Base-by-base conservation (phyloP, 768 basidiomycete species). In the Leucocoprinus sp. region DNA sequence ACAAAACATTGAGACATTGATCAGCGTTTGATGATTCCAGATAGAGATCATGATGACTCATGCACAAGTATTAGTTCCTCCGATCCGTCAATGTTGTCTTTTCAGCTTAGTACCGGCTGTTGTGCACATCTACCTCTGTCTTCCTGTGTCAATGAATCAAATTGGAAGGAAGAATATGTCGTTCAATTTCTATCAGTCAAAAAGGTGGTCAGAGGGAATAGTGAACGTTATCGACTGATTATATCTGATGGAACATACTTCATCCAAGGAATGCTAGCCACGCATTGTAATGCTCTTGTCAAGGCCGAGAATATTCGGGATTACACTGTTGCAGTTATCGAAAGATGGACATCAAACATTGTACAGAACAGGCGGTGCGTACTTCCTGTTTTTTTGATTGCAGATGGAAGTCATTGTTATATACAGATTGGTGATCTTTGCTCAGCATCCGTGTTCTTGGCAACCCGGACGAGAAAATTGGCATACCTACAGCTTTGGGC, bases 201-300 rank as follows among this genome's bases (percentile, higher is more conserved):
- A 64, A 81, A 81, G 58, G 84, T 96, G 28, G n/a, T n/a, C 24
- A 26, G 37, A 15, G n/a, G 14, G 35, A 54, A 67, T 5, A 57
- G 61, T 37, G 83, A 85, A 56, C 70, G 84, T 48, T 80, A 76
- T 62, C 75, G 91, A 50, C 72, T 95, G 48, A 89, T 97, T 62
- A 68, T 97, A 31, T 95, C 92, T 0, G 95, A 98, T 63, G 93
- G 95, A 31, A 69, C 71, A 17, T 66, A 86, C 53, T 95, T 87
- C 60, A 70, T 86, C 37, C 96, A 97, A 62, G 82, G 86, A 19
- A 97, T 99, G 96, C 71, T 98, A 27, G 89, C 93, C 3, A 96
- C 93, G 0, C 86, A 91, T 56, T 74, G 93, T 36, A 97, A 97
- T 56, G 51, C 68, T 5, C 65, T 90, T 51, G 80, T 93, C 11